Base-by-base conservation (phyloP, 1,139 yeast species). In the Kodamaea alishanica region DNA sequence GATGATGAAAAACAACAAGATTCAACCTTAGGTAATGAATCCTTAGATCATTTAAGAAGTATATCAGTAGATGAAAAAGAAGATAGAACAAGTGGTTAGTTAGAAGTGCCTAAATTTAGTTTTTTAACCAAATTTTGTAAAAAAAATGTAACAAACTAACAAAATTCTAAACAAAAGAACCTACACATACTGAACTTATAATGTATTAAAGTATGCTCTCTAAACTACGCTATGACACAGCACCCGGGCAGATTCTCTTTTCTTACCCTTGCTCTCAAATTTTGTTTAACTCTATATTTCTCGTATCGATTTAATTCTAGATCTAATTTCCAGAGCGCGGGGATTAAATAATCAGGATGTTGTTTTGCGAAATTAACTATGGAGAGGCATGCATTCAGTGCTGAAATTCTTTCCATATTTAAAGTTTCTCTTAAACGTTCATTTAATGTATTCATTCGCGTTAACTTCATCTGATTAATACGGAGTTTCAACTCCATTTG, bases 401-500 rank as follows among this genome's bases (percentile, higher is more conserved):
- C 85, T 28, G 82, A 78, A 7, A 82, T 77, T 43, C 94, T 63
- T 6, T 82, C 81, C 40, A 78, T 63, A 6, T 70, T 56, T 33
- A 85, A 59, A 37, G 81, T 77, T 28, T 70, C 71, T 45, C 70
- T 75, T 32, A 84, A 62, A 41, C 78, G 73, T 8, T 61, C 57
- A 54, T 82, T 83, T 35, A 83, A 67, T 49, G 81, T 84, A 40
- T 73, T 71, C 26, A 84, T 74, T 45, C 95, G 68, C 52, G 76
- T 80, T 36, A 84, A 65, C 58, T 83, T 83, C 44, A 84, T 61
- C 45, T 58, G 59, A 28, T 61, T 56, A 12, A 70, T 69, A 34
- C 62, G 63, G 35, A 51, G 47, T 8, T 59, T 52, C 26, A 65
- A 48, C 35, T 60, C 65, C 28, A 47, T 45, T 30, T 49, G 44